Evolutionary conservation across 2,329 filamentous ascomycete species (phyloP), one percentile per base, ranked within the genome.

Genomic region (Fusarium buxicola): DNA sequence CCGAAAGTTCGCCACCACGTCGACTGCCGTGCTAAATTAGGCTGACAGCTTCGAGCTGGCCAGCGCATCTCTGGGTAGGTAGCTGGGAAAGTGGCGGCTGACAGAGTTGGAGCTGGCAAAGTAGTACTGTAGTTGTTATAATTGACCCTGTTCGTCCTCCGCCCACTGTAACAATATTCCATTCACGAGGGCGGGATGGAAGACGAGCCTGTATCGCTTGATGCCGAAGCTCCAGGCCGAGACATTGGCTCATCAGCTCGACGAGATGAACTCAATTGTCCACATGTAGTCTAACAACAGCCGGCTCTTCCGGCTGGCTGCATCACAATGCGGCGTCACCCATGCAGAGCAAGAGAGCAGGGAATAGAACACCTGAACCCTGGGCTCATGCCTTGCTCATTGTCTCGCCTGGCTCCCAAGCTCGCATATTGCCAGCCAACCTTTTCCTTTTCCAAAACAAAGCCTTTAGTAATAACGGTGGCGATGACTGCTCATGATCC

Each of bases 231-330:
- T 36, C 24, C 21, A 34, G 39, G n/a, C 28, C 13, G 25, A 56
- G 48, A 41, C 48, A 55, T 32, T 45, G 54, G 32, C 47, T 46
- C 25, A 27, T 39, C 27, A 40, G 56, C 6, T 31, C 21, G 44
- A 40, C 35, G 40, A 45, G 25, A 45, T 49, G 34, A 65, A 65
- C 62, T 65, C 45, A 63, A 65, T 63, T 63, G 24, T 24, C 31
- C 21, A 24, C 46, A 52, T 47, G 35, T 32, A 45, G 31, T 46
- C 41, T 25, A 58, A 21, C 32, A 38, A 41, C 27, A 30, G 35
- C 60, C 56, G 60, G 45, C 43, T 48, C 44, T 64, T 55, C 62
- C 53, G 61, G 45, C 28, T 51, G 18, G 39, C 11, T 47, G 32
- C 40, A 28, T 31, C 51, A 52, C 15, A 45, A 38, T 46, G 28